Evolutionary conservation across 495 filamentous ascomycete species (phyloP), one percentile per base, ranked within the genome.

Genomic region (Patellaria atrata): DNA sequence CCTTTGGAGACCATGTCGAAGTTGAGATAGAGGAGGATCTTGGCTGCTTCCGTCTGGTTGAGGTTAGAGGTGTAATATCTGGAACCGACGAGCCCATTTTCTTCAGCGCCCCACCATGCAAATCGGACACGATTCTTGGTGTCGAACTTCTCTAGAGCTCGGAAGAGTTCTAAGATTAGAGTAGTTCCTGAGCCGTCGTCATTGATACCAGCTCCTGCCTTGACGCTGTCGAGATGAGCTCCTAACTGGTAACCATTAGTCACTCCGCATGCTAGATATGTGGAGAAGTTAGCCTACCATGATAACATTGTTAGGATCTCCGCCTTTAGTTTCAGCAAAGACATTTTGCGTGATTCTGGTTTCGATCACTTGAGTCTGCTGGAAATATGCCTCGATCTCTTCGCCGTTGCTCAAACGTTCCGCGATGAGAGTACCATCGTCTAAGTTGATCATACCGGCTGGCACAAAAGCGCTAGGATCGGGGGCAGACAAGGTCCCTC

Each of bases 1-100:
- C 56, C 58, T n/a, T n/a, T n/a, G n/a, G n/a, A n/a, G 9, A 61
- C 48, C 62, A 65, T 65, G 42, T 65, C 62, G 23, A 60, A 65
- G 47, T 65, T 64, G 33, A 65, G 51, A 35, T 64, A 65, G 14
- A 51, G 51, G 7, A 56, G 47, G 24, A 64, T 57, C 27, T 56
- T 54, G 38, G 55, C 43, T 1, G 38, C 42, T 13, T 63, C 58
- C n/a, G 40, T 33, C 18, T 43, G 32, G n/a, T 37, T 40, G 14
- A 65, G 47, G 17, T 41, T 46, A 1, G 45, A 40, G 24, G 50
- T 54, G 45, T 64, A 65, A 34, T 54, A 54, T 12, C 38, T 41
- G 4, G 58, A 62, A 1, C 63, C 43, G 1, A 65, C 45, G 4
- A 61, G 52, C 12, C 56, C 47, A 17, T 43, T 41, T 37, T 64